Evolutionary conservation across 2,329 filamentous ascomycete species (phyloP).

Genomic region (Pezicula carpinea): DNA sequence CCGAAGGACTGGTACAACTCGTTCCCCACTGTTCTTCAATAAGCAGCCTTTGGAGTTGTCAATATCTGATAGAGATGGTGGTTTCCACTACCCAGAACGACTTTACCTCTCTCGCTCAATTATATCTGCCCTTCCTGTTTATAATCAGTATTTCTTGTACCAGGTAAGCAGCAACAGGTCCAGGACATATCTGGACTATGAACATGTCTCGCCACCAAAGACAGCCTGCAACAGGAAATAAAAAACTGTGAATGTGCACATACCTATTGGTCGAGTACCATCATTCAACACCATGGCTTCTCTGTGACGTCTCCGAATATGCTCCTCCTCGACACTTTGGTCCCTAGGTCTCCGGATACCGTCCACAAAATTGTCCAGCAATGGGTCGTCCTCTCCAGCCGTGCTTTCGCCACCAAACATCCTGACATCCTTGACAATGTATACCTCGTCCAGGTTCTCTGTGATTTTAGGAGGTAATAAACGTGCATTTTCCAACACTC

Average conservation of each 20-base stretch:
- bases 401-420: constrained; percentile 47
- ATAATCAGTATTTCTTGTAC: too few relatives aligned
- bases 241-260: too few relatives aligned
- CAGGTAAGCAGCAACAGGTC: too few relatives aligned
- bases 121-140: constrained; percentile 59
- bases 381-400: constrained; percentile 31
- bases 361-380: constrained; percentile 27
- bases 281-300: constrained; percentile 92
- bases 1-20: too few relatives aligned
- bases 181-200: too few relatives aligned
- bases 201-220: too few relatives aligned
- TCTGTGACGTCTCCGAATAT: constrained; percentile 68
- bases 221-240: too few relatives aligned
- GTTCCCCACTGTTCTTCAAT: too few relatives aligned
- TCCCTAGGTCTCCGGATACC: constrained; percentile 37
- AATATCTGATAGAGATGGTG: neutral
- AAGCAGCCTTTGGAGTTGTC: neutral
- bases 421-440: constrained; percentile 41
- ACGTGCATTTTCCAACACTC: constrained; percentile 21
- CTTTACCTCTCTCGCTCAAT: constrained; percentile 47
- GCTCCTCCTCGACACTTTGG: constrained; percentile 62
- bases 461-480: constrained; percentile 18
- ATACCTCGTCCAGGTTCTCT: constrained; percentile 26
- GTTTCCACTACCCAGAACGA: neutral
- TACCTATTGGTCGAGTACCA: constrained; percentile 66